Percentiles rank a stretch among this genome's conserved stretches.
Conservation (phyloP, 75 land plant species). For the Pinus taeda region DNA sequence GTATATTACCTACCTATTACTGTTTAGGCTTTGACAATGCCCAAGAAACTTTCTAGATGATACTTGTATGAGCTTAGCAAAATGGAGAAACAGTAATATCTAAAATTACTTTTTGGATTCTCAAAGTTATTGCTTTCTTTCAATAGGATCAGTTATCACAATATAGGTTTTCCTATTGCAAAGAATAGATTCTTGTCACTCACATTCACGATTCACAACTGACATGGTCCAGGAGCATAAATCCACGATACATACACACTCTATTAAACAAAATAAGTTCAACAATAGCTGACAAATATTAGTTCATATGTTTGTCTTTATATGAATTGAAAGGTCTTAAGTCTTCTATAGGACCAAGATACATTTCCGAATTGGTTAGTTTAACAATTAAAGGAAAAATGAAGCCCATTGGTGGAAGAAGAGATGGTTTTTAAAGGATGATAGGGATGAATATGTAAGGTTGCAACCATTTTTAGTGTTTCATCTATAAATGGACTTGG, state of each 20-base stretch:
- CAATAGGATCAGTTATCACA: too few relatives aligned
- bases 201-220: neutral
- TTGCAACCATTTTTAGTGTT: too few relatives aligned
- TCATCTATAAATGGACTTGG: too few relatives aligned
- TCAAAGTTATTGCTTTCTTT: neutral
- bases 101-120: neutral
- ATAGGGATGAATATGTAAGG: too few relatives aligned
- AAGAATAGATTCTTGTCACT: neutral
- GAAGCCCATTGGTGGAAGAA: too few relatives aligned
- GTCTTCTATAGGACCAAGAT: too few relatives aligned
- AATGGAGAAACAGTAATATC: neutral
- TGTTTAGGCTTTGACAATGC: neutral
- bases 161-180: too few relatives aligned
- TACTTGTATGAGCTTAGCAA: constrained; percentile 1
- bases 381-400: too few relatives aligned
- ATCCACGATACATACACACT: neutral
- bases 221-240: neutral
- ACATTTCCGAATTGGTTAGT: too few relatives aligned
- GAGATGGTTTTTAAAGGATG: too few relatives aligned
- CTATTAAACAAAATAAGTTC: neutral
- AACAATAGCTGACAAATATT: neutral
- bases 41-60: constrained; percentile 3
- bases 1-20: neutral
- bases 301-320: neutral
- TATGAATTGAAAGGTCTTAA: neutral